Evolutionary conservation across 2,329 filamentous ascomycete species (phyloP).

Genomic region (Colletotrichum somersetense): DNA sequence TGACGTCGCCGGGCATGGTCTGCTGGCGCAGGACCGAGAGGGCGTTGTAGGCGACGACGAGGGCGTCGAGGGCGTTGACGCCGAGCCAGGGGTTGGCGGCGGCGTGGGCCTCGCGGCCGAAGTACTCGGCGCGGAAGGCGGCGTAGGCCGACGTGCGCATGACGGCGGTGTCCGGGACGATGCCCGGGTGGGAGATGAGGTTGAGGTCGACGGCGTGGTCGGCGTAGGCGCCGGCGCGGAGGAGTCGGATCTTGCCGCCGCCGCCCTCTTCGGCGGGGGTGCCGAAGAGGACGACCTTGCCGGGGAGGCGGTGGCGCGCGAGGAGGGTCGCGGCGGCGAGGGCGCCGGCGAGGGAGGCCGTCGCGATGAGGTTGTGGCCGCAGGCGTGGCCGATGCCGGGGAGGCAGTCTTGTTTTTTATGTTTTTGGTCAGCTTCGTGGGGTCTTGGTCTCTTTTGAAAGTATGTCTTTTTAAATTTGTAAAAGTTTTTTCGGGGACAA

Average conservation of each 20-base stretch:
- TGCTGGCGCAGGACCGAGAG: conserved; percentile 69
- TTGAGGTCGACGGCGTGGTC: conserved; percentile 60
- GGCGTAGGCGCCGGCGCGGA: conserved; percentile 52
- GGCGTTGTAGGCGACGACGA: conserved; percentile 62
- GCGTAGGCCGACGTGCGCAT: conserved; percentile 66
- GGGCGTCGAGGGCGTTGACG: conserved; percentile 69
- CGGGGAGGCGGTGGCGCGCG: conserved; percentile 55
- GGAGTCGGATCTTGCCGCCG: conserved; percentile 45
- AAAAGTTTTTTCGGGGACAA: too few species aligned
- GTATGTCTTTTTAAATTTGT: too few species aligned
- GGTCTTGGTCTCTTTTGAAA: too few species aligned
- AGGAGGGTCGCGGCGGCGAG: conserved; percentile 60
- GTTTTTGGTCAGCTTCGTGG: not conserved
- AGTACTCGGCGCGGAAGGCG: conserved; percentile 63
- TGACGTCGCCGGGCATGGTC: conserved; percentile 62
- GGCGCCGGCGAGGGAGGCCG: conserved; percentile 60
- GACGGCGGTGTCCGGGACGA: conserved; percentile 59
- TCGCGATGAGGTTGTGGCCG: conserved; percentile 68
- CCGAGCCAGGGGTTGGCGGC: conserved; percentile 70
- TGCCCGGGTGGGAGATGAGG: conserved; percentile 62
- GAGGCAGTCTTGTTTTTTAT: conserved; percentile 56
- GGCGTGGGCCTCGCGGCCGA: conserved; percentile 68
- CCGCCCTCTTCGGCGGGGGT: conserved; percentile 67
- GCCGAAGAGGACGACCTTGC: conserved; percentile 61
- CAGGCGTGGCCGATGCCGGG: conserved; percentile 66